phyloP scores from a whole-genome alignment of 805 yeast species.

The Scheffersomyces coipomensis region DNA sequence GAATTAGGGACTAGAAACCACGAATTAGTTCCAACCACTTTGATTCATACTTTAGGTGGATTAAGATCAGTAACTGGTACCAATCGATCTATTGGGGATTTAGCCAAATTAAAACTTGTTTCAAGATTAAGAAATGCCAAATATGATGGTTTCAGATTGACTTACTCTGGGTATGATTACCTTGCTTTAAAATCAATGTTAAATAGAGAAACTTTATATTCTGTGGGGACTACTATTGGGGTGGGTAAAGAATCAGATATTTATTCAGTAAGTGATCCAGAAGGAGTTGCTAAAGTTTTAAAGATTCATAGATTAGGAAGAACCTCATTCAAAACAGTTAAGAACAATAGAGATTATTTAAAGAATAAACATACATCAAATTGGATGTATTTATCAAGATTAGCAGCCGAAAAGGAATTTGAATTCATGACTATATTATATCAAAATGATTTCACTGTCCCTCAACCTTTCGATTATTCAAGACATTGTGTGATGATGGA shows the following conservation, averaged over 20 bases:
- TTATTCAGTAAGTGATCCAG: conserved; percentile 69
- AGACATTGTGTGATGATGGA: conserved; percentile 95
- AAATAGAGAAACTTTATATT: conserved; percentile 67
- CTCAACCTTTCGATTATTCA: conserved; percentile 83
- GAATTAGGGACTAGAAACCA: conserved; percentile 92
- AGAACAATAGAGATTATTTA: conserved; percentile 90
- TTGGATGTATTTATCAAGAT: conserved; percentile 89
- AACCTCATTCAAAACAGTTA: conserved; percentile 88
- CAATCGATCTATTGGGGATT: conserved; percentile 72
- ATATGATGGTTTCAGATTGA: conserved; percentile 90
- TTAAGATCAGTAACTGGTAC: conserved; percentile 74
- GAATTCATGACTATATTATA: conserved; percentile 79
- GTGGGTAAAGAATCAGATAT: conserved; percentile 98
- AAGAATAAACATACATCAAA: conserved; percentile 69
- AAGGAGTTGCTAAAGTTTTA: conserved; percentile 66
- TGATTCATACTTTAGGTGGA: conserved; percentile 80
- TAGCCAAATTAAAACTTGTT: conserved; percentile 82
- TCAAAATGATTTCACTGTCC: conserved; percentile 79
- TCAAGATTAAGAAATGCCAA: conserved; percentile 83
- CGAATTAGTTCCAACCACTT: conserved; percentile 86
- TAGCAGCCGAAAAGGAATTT: conserved; percentile 92
- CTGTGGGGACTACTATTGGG: conserved; percentile 86
- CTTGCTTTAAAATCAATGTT: conserved; percentile 84
- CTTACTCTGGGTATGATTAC: conserved; percentile 89
- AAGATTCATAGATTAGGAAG: conserved; percentile 94